Evolutionary conservation across 2,329 filamentous ascomycete species (phyloP), one percentile per base, ranked within the genome.

Genomic region (Scolecobasidium constrictum): DNA sequence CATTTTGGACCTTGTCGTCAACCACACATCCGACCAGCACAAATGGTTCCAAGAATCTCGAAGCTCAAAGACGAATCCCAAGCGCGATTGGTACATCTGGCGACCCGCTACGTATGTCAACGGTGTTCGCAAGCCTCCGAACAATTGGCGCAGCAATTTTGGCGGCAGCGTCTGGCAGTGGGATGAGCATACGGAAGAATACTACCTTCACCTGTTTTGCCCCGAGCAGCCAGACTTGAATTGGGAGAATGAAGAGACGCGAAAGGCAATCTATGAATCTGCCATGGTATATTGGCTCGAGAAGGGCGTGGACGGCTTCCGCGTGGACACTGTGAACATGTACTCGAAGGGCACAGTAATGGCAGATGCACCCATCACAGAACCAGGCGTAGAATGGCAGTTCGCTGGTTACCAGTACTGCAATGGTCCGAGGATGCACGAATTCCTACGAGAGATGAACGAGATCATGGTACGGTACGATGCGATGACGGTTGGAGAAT

Each of bases 1-100:
- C 9, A 77, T 88, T 44, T 71, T 87, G 46, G 83, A 88, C 53
- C 66, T 88, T 3, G 83, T 88, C 2, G 72, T 87, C 47, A 90
- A 87, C 50, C 83, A 90, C 56, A 86, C 82, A 0, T 82, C 77
- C 3, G 74, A 81, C 48, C 70, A 60, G 38, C 44, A 44, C 28
- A 28, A 33, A 19, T 87, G 81, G 81, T 86, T 86, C 60, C 67
- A 74, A 38, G 72, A 83, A 53, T 81, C 77, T 2, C 66, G 75
- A 40, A 72, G 71, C 26, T 77, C 73, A 33, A 75, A 69, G 45
- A 66, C 73, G 48, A 81, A 68, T 52, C 68, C 77, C 7, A 83
- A 83, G 54, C 67, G 81, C 2, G 71, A 83, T 56, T 86, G 80
- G 79, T 84, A 83, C 52, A 46, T 46, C 19, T 43, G 38, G 44